phyloP scores from a whole-genome alignment of 1,284 basidiomycete genomes.

The Retiboletus flavoniger region DNA sequence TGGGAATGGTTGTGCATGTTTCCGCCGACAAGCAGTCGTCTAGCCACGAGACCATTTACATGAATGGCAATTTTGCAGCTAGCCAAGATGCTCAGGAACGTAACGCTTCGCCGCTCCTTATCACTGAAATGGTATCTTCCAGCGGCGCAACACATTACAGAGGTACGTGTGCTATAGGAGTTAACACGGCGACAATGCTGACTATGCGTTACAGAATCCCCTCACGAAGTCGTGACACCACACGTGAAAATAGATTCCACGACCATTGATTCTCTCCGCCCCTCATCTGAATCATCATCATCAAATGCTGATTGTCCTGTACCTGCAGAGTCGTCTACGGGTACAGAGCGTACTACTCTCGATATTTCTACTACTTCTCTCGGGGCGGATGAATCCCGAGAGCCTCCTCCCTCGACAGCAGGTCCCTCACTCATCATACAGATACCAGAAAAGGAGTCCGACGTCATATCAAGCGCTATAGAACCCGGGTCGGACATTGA shows the following conservation, averaged over 20 bases:
- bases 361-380: conserved; percentile 8
- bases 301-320: conserved; percentile 6
- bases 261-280: conserved; percentile 1
- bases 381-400: conserved; percentile 6
- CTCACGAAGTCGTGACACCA: conserved; percentile 8
- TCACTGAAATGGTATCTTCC: conserved; percentile 8
- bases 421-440: conserved; percentile 14
- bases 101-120: conserved; percentile 5
- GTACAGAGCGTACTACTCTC: conserved; percentile 10
- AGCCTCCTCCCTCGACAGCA: conserved; percentile 12
- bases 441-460: conserved; percentile 16
- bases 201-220: conserved; percentile 18
- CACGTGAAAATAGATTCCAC: conserved; percentile 15
- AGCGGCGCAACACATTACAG: conserved; percentile 5
- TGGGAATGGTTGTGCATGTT: conserved; percentile 18
- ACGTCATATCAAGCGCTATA: conserved; percentile 13
- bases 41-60: conserved; percentile 24
- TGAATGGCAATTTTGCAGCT: conserved; percentile 16
- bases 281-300: conserved; percentile 5
- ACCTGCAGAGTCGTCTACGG: conserved; percentile 6
- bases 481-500: conserved; percentile 10
- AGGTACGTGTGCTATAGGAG: conserved; percentile 17
- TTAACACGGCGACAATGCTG: conserved; percentile 8
- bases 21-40: conserved; percentile 15
- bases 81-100: conserved; percentile 8